A percentile compares a stretch with the other conserved stretches of the same genome.
phyloP scores from a whole-genome alignment of 2,329 filamentous ascomycete genomes.

The Gaeumannomyces sp. region DNA sequence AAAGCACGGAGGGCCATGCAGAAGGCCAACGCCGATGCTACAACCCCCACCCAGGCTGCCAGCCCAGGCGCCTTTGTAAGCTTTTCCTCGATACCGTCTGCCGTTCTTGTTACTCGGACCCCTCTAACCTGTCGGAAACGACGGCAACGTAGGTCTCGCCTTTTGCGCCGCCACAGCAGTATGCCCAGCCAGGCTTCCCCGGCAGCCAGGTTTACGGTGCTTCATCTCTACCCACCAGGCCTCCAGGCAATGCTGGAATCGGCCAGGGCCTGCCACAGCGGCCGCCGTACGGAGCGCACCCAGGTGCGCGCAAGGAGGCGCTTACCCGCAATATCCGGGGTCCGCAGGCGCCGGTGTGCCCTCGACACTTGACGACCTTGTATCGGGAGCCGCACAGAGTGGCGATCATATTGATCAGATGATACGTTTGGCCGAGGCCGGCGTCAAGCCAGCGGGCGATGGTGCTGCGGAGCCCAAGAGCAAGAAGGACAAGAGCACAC shows the following conservation, averaged over 20 bases:
- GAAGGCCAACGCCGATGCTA: slow-evolving; percentile 46
- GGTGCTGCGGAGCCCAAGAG: slow-evolving; percentile 43
- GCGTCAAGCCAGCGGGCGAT: slow-evolving; percentile 45
- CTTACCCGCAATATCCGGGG: slow-evolving; percentile 7
- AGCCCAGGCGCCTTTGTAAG: slow-evolving; percentile 55
- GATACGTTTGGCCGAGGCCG: slow-evolving; percentile 58
- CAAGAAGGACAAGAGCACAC: slow-evolving; percentile 46
- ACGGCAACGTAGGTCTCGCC: slow-evolving; percentile 29
- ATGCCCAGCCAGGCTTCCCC: slow-evolving; percentile 23
- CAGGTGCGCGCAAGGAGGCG: slow-evolving; percentile 18
- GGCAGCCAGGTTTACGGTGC: slow-evolving; percentile 4
- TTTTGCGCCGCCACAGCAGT: slow-evolving; percentile 33
- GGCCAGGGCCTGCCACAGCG: slow-evolving; percentile 22
- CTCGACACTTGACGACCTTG: slow-evolving; percentile 41
- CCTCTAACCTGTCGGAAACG: slow-evolving; percentile 17
- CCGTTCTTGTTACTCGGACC: slow-evolving; percentile 1
- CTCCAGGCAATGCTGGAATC: slow-evolving; percentile 29
- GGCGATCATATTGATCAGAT: slow-evolving; percentile 60
- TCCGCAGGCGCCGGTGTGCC: slow-evolving; percentile 27
- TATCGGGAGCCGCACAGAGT: slow-evolving; percentile 33
- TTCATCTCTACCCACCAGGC: slow-evolving; percentile 37
- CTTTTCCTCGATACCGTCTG: slow-evolving; percentile 16
- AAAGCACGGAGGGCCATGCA: slow-evolving; percentile 61
- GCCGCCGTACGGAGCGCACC: slow-evolving; percentile 23
- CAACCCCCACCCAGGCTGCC: slow-evolving; percentile 44